Evolutionary conservation across 805 yeast species (phyloP).

Genomic region (Schizosaccharomyces octosporus): DNA sequence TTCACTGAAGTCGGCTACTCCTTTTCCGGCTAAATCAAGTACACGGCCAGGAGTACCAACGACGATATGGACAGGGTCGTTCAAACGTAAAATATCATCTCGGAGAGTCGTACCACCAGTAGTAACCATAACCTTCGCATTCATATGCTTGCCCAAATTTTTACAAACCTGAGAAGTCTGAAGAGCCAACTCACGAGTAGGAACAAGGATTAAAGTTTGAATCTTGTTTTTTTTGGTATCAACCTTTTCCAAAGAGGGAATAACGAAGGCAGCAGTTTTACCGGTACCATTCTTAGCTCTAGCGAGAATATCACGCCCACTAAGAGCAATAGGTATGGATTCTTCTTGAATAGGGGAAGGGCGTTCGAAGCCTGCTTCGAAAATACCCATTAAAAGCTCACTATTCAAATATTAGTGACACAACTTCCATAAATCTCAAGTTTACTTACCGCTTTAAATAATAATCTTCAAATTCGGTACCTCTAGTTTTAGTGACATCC

Average conservation of each 20-base stretch:
- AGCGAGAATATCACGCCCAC: conserved; percentile 88
- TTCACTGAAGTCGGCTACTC: conserved; percentile 55
- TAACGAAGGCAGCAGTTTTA: conserved; percentile 89
- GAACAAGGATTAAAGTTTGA: conserved; percentile 81
- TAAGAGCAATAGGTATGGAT: conserved; percentile 79
- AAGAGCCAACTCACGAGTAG: conserved; percentile 93
- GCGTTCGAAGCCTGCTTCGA: conserved; percentile 94
- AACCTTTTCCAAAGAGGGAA: conserved; percentile 72
- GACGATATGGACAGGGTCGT: conserved; percentile 77
- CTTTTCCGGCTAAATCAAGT: conserved; percentile 72
- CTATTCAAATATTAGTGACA: conserved; percentile 13
- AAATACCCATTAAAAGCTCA: conserved; percentile 89
- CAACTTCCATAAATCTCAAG: not conserved
- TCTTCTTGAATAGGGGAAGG: conserved; percentile 97
- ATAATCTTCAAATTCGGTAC: conserved; percentile 77
- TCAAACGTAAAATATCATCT: conserved; percentile 81
- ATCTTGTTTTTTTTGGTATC: conserved; percentile 65
- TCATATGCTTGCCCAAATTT: conserved; percentile 76
- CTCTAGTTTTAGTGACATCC: conserved; percentile 79
- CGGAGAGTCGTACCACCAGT: conserved; percentile 90
- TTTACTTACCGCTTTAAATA: conserved; percentile 30
- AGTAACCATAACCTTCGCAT: conserved; percentile 79
- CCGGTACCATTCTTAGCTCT: conserved; percentile 98
- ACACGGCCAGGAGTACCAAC: conserved; percentile 98
- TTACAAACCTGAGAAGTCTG: conserved; percentile 95